These are phyloP conservation scores for Sambucus nigra DNA, from an alignment of 129 eudicot species.

Conservation along the genomic window DNA sequence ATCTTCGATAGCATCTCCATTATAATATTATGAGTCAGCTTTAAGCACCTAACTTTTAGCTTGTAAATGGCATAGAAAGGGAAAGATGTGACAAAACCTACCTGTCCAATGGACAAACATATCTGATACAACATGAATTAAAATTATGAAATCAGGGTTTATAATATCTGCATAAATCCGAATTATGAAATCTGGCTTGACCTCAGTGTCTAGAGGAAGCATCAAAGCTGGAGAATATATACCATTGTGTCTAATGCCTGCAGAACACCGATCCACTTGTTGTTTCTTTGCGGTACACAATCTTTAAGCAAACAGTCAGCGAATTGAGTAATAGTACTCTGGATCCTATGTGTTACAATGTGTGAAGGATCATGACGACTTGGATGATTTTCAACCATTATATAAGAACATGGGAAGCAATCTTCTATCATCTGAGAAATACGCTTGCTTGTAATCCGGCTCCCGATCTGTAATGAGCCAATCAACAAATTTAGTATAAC, in stretches of 20 bases:
- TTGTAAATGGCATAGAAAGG: no score
- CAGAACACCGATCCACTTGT: conserved; percentile 38
- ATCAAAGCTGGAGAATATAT: conserved; percentile 6
- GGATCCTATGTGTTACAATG: conserved; percentile 77
- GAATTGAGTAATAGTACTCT: conserved; percentile 44
- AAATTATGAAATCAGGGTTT: no score
- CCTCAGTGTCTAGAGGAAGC: conserved; percentile 1
- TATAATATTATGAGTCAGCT: no score
- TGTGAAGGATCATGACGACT: conserved; percentile 92
- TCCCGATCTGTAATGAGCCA: conserved; percentile 59
- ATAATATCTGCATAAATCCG: no score
- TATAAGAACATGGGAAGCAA: conserved; percentile 56
- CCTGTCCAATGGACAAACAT: no score
- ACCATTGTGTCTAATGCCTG: conserved; percentile 57
- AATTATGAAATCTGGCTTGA: no score
- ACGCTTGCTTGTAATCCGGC: conserved; percentile 82
- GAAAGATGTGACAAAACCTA: no score
- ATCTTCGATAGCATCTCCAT: no score
- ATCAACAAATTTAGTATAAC: conserved; percentile 5
- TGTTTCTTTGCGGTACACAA: conserved; percentile 23
- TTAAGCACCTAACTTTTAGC: no score
- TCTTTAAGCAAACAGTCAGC: conserved; percentile 39
- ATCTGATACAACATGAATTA: no score
- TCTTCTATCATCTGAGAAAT: conserved; percentile 65
- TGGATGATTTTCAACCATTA: conserved; percentile 74